These are phyloP conservation scores for Cystoderma amianthinum DNA, from an alignment of 768 basidiomycete genomes.

Conservation along the genomic window DNA sequence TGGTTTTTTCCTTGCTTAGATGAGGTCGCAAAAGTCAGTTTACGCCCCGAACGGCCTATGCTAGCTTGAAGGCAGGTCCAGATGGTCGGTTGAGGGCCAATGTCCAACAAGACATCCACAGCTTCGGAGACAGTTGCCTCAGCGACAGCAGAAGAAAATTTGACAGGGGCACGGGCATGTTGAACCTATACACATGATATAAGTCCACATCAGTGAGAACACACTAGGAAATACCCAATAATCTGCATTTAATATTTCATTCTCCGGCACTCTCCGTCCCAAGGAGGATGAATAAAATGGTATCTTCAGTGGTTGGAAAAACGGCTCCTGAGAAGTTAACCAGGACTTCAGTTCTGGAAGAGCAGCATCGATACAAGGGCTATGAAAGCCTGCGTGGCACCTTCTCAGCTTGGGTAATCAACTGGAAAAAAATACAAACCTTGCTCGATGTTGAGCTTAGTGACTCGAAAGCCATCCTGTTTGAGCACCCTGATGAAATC, in stretches of 20 bases:
- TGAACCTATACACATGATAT: conserved; percentile 22
- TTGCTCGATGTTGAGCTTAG: conserved; percentile 2
- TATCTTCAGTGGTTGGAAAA: conserved; percentile 14
- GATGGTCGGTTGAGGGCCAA: conserved; percentile 25
- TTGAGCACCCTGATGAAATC: not conserved
- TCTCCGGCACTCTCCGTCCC: conserved; percentile 14
- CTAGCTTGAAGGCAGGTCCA: conserved; percentile 22
- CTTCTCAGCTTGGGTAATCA: too few species aligned
- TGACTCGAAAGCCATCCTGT: not conserved
- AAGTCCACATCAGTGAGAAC: too few species aligned
- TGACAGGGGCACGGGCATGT: conserved; percentile 24
- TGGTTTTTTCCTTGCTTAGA: conserved; percentile 25
- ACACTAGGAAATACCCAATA: conserved; percentile 31
- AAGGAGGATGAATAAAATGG: conserved; percentile 22
- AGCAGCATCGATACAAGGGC: conserved; percentile 19
- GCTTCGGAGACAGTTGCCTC: conserved; percentile 12
- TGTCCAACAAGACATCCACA: conserved; percentile 21
- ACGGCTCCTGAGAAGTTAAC: conserved; percentile 14
- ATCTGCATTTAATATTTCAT: conserved; percentile 12
- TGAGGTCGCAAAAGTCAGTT: conserved; percentile 14
- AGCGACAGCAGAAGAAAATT: conserved; percentile 18
- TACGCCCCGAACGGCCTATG: conserved; percentile 12
- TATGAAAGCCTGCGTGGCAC: conserved; percentile 32
- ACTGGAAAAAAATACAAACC: too few species aligned
- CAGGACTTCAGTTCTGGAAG: conserved; percentile 19